Conservation (phyloP, 2,329 filamentous ascomycete genomes). For the Polychaeton citri region DNA sequence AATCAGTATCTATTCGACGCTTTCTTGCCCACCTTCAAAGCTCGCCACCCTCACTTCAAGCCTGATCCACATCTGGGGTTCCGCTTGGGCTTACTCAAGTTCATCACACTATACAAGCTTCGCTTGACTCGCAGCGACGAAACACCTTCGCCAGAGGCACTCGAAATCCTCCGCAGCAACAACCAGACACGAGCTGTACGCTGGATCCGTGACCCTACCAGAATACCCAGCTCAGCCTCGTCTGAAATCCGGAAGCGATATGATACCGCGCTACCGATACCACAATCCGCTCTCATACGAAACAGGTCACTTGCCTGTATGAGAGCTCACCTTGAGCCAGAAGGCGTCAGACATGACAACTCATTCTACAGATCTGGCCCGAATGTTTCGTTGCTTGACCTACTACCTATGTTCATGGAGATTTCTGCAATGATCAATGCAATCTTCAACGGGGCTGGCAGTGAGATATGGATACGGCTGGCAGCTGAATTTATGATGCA, state of each 20-base stretch:
- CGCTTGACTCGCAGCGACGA: constrained; percentile 25
- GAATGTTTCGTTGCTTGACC: constrained; percentile 23
- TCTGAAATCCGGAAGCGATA: constrained; percentile 4
- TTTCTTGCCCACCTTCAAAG: constrained; percentile 31
- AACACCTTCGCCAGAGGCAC: constrained; percentile 23
- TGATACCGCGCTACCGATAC: constrained; percentile 7
- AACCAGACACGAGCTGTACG: constrained; percentile 22
- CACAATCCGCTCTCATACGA: constrained; percentile 6
- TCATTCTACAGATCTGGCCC: constrained; percentile 23
- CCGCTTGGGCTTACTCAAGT: constrained; percentile 35
- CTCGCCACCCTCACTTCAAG: constrained; percentile 22
- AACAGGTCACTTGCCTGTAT: constrained; percentile 6
- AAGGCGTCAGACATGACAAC: constrained; percentile 12
- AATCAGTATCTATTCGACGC: constrained; percentile 20
- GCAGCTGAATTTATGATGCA: constrained; percentile 37
- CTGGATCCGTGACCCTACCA: constrained; percentile 12
- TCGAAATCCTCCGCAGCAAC: constrained; percentile 22
- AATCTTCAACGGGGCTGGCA: constrained; percentile 21
- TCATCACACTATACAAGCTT: constrained; percentile 32
- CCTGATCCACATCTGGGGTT: constrained; percentile 29
- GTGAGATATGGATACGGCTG: constrained; percentile 31
- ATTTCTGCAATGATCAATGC: constrained; percentile 28
- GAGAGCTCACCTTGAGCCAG: constrained; percentile 8
- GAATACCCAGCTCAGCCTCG: constrained; percentile 6
- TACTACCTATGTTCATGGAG: constrained; percentile 36